Evolutionary conservation across 176 grass and related monocot genomes (phyloP).

Genomic region (Oryza rufipogon): DNA sequence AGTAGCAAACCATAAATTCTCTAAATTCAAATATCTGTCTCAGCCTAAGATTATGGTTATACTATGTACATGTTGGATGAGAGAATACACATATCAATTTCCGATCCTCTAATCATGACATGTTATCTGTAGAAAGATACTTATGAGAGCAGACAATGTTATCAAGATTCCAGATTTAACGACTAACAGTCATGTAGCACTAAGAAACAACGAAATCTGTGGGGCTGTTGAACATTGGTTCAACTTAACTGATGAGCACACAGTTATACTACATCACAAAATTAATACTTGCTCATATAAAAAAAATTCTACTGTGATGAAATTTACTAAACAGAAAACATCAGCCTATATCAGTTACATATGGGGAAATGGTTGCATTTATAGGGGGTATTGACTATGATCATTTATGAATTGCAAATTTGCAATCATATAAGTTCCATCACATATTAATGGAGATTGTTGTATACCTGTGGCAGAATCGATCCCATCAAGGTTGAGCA

Average conservation of each 20-base stretch:
- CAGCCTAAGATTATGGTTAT: background rate
- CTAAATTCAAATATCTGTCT: background rate
- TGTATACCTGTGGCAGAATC: conserved; percentile 75
- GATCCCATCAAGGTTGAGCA: conserved; percentile 81
- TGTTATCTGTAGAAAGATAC: background rate
- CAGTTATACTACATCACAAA: too few species aligned
- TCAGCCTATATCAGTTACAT: background rate
- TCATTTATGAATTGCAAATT: background rate
- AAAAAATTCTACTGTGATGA: too few species aligned
- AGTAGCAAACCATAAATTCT: conserved; percentile 12
- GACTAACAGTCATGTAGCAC: background rate
- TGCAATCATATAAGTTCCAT: background rate
- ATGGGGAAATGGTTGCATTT: background rate
- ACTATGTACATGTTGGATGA: background rate
- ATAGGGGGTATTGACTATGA: background rate
- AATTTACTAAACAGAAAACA: too few species aligned
- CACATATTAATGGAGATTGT: background rate
- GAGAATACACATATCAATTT: background rate
- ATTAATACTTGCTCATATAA: too few species aligned
- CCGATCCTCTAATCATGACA: background rate
- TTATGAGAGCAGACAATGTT: background rate
- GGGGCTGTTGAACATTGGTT: background rate
- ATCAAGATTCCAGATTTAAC: conserved; percentile 6
- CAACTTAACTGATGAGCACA: background rate
- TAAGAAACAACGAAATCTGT: background rate